Conservation (phyloP, 1,139 yeast species). For the Meyerozyma elateridarum region DNA sequence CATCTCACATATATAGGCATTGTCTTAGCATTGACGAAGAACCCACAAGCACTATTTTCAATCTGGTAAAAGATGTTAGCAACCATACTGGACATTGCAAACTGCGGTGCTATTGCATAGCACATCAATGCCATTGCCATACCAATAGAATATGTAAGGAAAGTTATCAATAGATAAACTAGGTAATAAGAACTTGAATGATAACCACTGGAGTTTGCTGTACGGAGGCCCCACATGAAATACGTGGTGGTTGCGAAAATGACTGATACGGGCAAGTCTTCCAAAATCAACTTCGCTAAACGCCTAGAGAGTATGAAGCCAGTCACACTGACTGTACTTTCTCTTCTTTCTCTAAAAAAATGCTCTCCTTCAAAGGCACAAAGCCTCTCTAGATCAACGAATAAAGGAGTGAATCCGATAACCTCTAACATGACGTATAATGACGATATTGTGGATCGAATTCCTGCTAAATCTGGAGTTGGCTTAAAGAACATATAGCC, state of each 20-base stretch:
- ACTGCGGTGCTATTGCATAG: conserved; percentile 17
- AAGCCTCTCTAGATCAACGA: conserved; percentile 19
- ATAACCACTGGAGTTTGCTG: conserved; percentile 10
- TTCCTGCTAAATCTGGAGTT: conserved; percentile 16
- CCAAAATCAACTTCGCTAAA: conserved; percentile 18
- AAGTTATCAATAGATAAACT: conserved; percentile 15
- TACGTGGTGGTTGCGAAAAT: conserved; percentile 18
- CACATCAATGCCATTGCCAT: conserved; percentile 20
- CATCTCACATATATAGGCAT: conserved; percentile 25
- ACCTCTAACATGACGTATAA: conserved; percentile 20
- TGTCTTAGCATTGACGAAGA: conserved; percentile 21
- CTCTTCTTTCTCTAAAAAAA: conserved; percentile 20
- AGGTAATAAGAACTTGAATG: conserved; percentile 13
- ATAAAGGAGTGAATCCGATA: conserved; percentile 22
- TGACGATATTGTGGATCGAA: conserved; percentile 18
- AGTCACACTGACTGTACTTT: conserved; percentile 17
- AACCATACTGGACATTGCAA: conserved; percentile 16
- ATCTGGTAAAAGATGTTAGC: conserved; percentile 19
- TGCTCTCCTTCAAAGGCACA: conserved; percentile 20
- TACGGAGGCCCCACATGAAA: conserved; percentile 24
- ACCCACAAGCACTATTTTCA: conserved; percentile 24
- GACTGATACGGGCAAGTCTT: conserved; percentile 19
- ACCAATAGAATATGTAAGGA: conserved; percentile 17
- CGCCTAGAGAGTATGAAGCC: conserved; percentile 20
- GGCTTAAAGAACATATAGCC: conserved; percentile 23